These are phyloP conservation scores for Medicago lupulina DNA, from an alignment of 306 rosid species.

Conservation along the genomic window DNA sequence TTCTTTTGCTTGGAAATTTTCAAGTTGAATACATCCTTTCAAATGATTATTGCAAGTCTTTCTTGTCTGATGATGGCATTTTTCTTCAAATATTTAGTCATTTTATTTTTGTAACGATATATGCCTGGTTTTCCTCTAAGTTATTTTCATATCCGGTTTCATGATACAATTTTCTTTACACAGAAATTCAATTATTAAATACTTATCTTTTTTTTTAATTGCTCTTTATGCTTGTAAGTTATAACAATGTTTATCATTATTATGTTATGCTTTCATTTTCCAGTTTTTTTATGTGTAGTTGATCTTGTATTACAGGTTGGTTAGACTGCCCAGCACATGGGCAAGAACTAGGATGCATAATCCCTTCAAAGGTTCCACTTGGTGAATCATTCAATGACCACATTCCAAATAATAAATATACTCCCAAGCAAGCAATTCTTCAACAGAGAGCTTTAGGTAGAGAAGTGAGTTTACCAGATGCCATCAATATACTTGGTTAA, in stretches of 20 bases:
- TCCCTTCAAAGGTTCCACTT: conserved; percentile 98
- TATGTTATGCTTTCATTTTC: conserved; percentile 12
- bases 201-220: background rate
- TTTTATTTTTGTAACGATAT: too few relatives aligned
- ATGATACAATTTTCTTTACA: too few relatives aligned
- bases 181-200: too few relatives aligned
- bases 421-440: conserved; percentile 88
- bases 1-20: too few relatives aligned
- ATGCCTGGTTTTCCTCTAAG: too few relatives aligned
- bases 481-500: conserved; percentile 32
- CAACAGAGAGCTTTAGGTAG: conserved; percentile 85
- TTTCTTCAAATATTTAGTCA: too few relatives aligned
- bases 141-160: too few relatives aligned
- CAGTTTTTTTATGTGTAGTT: conserved; percentile 28
- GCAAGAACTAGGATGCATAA: conserved; percentile 70
- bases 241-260: conserved; percentile 5
- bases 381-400: conserved; percentile 75
- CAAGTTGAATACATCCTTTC: too few relatives aligned
- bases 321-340: conserved; percentile 85
- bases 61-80: too few relatives aligned
- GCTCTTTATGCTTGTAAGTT: conserved; percentile 7
- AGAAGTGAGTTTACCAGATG: conserved; percentile 67
- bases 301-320: conserved; percentile 74
- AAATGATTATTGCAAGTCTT: too few relatives aligned
- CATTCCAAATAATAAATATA: conserved; percentile 74